Conservation (phyloP, 306 rosid species). For the Glycyrrhiza uralensis region DNA sequence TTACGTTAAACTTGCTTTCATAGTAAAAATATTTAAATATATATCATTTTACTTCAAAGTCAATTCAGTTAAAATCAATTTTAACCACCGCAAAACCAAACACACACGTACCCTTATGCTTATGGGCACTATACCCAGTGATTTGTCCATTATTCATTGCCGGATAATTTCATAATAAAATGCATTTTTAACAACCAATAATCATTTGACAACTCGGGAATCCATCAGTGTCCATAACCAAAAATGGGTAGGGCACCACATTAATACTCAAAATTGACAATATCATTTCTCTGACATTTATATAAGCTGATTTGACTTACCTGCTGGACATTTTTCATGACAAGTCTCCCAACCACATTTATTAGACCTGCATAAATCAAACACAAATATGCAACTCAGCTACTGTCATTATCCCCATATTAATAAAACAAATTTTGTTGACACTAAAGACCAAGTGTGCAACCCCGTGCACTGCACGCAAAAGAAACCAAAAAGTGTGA, state of each 20-base stretch:
- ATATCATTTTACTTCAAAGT: too few relatives aligned
- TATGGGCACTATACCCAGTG: background rate
- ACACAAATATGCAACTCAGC: conserved; percentile 1
- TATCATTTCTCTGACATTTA: background rate
- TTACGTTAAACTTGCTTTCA: too few relatives aligned
- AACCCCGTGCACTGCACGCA: too few relatives aligned
- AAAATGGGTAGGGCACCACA: too few relatives aligned
- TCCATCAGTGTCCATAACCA: too few relatives aligned
- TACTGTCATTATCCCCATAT: background rate
- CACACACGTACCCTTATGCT: too few relatives aligned
- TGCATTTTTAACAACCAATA: conserved; percentile 7
- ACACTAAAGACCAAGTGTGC: background rate
- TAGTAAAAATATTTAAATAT: too few relatives aligned
- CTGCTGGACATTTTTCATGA: conserved; percentile 67
- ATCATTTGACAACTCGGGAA: background rate
- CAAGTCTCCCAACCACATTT: conserved; percentile 36
- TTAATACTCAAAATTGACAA: background rate
- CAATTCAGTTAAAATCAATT: too few relatives aligned
- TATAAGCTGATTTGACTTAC: conserved; percentile 27
- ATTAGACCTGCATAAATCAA: conserved; percentile 49
- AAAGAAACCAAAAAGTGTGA: too few relatives aligned
- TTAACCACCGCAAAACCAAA: too few relatives aligned
- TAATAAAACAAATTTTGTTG: background rate
- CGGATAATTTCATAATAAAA: background rate
- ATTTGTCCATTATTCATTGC: background rate